These are phyloP conservation scores for Candida sojae DNA, from an alignment of 1,139 yeast genomes.

Conservation along the genomic window DNA sequence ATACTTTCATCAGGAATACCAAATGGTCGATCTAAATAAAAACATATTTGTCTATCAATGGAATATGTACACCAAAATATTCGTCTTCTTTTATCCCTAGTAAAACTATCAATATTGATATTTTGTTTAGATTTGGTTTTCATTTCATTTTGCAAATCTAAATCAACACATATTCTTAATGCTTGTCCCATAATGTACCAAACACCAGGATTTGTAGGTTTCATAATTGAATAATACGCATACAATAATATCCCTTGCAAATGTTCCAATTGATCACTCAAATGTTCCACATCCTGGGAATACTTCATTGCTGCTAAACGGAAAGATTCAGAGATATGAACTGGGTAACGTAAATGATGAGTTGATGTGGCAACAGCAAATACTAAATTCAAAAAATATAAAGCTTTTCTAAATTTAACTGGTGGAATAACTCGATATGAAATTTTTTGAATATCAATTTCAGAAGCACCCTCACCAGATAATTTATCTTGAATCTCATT, in stretches of 20 bases:
- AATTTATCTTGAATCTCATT: constrained; percentile 18
- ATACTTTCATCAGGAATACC: constrained; percentile 75
- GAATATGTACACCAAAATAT: constrained; percentile 90
- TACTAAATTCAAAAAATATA: constrained; percentile 70
- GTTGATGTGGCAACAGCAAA: constrained; percentile 83
- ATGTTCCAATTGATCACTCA: constrained; percentile 65
- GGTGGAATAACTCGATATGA: constrained; percentile 51
- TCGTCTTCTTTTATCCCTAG: constrained; percentile 70
- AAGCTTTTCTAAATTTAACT: constrained; percentile 33
- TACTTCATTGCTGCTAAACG: constrained; percentile 66
- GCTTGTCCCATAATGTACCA: constrained; percentile 91
- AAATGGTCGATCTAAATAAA: constrained; percentile 70
- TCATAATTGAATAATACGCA: constrained; percentile 70
- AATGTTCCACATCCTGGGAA: constrained; percentile 58
- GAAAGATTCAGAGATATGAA: constrained; percentile 70
- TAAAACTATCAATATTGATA: constrained; percentile 46
- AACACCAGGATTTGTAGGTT: constrained; percentile 84
- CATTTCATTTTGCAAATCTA: constrained; percentile 73
- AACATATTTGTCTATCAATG: constrained; percentile 76
- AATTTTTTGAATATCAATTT: constrained; percentile 19
- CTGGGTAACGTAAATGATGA: constrained; percentile 69
- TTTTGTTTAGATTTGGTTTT: constrained; percentile 23
- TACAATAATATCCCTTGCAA: constrained; percentile 71
- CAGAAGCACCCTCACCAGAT: neutral
- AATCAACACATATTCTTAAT: constrained; percentile 73